These are phyloP conservation scores for Calonectria multiphialidica DNA, from an alignment of 2,329 filamentous ascomycete genomes.

Conservation along the genomic window DNA sequence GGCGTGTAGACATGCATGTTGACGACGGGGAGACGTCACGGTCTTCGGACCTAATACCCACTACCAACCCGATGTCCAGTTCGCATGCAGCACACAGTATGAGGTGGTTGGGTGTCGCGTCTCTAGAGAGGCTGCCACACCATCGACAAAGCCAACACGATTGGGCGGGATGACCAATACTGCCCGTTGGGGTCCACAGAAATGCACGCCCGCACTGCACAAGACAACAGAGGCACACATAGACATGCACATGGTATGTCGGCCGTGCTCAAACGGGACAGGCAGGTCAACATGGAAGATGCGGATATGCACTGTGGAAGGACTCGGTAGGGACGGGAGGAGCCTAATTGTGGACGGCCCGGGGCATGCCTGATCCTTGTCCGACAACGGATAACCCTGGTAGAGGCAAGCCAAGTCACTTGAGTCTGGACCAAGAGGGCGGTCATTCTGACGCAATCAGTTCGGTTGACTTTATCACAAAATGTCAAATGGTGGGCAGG, in stretches of 20 bases:
- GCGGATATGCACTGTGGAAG: slow-evolving; percentile 32
- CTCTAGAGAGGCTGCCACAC: neutral
- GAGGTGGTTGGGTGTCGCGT: slow-evolving; percentile 8
- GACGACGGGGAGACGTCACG: neutral
- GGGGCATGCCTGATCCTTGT: slow-evolving; percentile 34
- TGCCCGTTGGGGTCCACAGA: slow-evolving; percentile 21
- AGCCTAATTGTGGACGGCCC: slow-evolving; percentile 48
- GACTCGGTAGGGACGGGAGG: slow-evolving; percentile 49
- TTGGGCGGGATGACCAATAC: neutral
- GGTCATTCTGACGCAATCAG: slow-evolving; percentile 21
- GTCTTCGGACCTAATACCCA: neutral
- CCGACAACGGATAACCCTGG: slow-evolving; percentile 15
- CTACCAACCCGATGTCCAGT: slow-evolving; percentile 16
- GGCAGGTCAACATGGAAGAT: slow-evolving; percentile 13
- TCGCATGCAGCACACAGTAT: slow-evolving; percentile 18
- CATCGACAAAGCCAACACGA: neutral
- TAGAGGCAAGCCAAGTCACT: slow-evolving; percentile 16
- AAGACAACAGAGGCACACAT: slow-evolving; percentile 15
- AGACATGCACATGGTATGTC: slow-evolving; percentile 6
- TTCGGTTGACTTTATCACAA: slow-evolving; percentile 6
- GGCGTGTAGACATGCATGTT: slow-evolving; percentile 8
- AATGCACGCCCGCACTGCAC: slow-evolving; percentile 19
- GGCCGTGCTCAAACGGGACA: slow-evolving; percentile 9
- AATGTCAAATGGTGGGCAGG: slow-evolving; percentile 5
- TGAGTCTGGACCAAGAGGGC: slow-evolving; percentile 21